These are phyloP conservation scores for Podaxis rugospora DNA, from an alignment of 768 basidiomycete genomes.

Conservation along the genomic window DNA sequence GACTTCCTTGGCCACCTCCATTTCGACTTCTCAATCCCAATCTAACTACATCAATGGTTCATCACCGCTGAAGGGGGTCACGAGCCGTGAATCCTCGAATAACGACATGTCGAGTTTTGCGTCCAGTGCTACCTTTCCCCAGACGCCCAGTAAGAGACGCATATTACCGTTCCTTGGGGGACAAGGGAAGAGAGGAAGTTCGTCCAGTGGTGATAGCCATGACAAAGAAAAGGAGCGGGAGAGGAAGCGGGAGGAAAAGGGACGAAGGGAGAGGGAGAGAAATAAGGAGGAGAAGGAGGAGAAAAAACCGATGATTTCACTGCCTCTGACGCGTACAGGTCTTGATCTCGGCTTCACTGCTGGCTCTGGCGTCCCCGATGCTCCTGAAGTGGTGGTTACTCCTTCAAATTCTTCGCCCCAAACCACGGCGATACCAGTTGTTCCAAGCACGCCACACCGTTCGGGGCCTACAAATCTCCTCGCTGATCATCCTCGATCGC, in stretches of 20 bases:
- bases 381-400: background rate
- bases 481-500: background rate
- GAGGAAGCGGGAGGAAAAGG: slow-evolving; percentile 1
- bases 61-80: background rate
- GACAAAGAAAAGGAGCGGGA: background rate
- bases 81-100: background rate
- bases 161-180: slow-evolving; percentile 4
- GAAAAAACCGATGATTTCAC: slow-evolving; percentile 8
- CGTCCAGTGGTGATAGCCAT: slow-evolving; percentile 2
- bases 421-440: background rate
- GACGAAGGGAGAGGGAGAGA: background rate
- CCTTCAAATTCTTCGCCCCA: background rate
- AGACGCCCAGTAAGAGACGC: slow-evolving; percentile 6
- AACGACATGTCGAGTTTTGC: background rate
- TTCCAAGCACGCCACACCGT: background rate
- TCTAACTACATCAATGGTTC: background rate
- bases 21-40: slow-evolving; percentile 13
- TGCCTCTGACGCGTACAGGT: slow-evolving; percentile 5
- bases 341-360: background rate
- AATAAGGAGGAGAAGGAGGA: background rate
- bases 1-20: slow-evolving; percentile 12
- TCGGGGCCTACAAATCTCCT: background rate
- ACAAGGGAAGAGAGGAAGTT: background rate
- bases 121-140: background rate
- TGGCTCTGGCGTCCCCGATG: background rate